Conservation (phyloP, 768 basidiomycete genomes). For the Phallus indusiatus region DNA sequence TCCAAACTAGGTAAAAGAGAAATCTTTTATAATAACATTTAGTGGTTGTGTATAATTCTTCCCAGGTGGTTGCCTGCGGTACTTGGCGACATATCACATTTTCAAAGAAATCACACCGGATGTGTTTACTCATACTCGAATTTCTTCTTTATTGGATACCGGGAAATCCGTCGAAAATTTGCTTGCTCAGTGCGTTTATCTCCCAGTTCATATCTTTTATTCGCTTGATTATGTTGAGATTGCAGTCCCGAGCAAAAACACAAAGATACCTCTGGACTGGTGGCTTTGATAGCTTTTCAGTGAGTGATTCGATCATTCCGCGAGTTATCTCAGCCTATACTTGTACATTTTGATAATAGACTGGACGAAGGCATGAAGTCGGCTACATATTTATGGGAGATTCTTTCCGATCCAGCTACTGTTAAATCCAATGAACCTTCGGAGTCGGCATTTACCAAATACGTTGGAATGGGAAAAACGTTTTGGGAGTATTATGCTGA, state of each 20-base stretch:
- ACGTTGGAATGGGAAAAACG: slow-evolving; percentile 11
- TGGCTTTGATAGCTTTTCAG: slow-evolving; percentile 17
- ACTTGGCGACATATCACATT: slow-evolving; percentile 22
- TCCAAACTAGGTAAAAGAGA: background rate
- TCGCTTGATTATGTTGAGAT: background rate
- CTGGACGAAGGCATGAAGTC: slow-evolving; percentile 13
- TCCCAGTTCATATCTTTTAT: background rate
- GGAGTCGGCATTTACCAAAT: slow-evolving; percentile 11
- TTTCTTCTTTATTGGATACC: slow-evolving; percentile 21
- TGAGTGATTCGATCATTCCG: slow-evolving; percentile 1
- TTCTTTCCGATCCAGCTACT: slow-evolving; percentile 14
- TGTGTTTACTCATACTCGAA: slow-evolving; percentile 20
- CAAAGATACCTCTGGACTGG: slow-evolving; percentile 14
- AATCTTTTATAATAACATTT: background rate
- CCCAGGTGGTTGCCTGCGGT: slow-evolving; percentile 20
- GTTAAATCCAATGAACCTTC: slow-evolving; percentile 13
- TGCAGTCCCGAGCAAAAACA: slow-evolving; percentile 14
- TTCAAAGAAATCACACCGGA: slow-evolving; percentile 23
- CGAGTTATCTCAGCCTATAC: background rate
- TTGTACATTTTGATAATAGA: slow-evolving; percentile 3
- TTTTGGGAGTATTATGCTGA: slow-evolving; percentile 10
- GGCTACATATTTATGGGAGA: slow-evolving; percentile 13
- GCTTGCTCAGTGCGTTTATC: slow-evolving; percentile 16
- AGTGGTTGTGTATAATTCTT: background rate
- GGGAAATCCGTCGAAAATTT: slow-evolving; percentile 22